A percentile compares a stretch with the other conserved stretches of the same genome.
phyloP scores from a whole-genome alignment of 305 asterid species.

The Fraxinus albicans region DNA sequence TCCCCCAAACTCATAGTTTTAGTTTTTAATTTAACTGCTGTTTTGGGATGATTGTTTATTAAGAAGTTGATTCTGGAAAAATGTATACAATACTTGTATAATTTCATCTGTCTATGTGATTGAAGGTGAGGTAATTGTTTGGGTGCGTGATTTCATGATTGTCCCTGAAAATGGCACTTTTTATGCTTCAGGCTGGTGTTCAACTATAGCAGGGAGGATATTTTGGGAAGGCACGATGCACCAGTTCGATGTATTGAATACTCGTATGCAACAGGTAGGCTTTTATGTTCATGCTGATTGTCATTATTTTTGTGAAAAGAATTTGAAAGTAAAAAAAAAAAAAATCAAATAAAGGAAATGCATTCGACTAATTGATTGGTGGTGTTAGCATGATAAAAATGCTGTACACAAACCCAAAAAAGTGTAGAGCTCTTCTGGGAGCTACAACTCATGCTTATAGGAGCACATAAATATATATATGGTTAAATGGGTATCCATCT shows the following conservation, averaged over 20 bases:
- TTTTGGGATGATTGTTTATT: neutral
- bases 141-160: neutral
- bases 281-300: neutral
- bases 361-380: neutral
- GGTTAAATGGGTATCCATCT: neutral
- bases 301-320: neutral
- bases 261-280: conserved; percentile 77
- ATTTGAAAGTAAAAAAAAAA: no score
- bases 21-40: neutral
- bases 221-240: conserved; percentile 88
- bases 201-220: conserved; percentile 74
- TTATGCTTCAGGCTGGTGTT: conserved; percentile 65
- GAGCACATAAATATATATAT: neutral
- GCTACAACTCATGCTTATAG: neutral
- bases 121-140: neutral
- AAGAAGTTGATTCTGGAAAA: neutral
- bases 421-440: neutral
- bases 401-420: neutral
- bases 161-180: conserved; percentile 18
- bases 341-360: neutral
- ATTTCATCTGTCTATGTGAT: neutral
- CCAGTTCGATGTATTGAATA: conserved; percentile 91
- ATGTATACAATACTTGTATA: neutral
- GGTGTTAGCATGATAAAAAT: neutral
- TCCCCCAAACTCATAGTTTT: neutral